Base-by-base conservation (phyloP, 192 early-diverging fungal species). In the Coemansia sp. region DNA sequence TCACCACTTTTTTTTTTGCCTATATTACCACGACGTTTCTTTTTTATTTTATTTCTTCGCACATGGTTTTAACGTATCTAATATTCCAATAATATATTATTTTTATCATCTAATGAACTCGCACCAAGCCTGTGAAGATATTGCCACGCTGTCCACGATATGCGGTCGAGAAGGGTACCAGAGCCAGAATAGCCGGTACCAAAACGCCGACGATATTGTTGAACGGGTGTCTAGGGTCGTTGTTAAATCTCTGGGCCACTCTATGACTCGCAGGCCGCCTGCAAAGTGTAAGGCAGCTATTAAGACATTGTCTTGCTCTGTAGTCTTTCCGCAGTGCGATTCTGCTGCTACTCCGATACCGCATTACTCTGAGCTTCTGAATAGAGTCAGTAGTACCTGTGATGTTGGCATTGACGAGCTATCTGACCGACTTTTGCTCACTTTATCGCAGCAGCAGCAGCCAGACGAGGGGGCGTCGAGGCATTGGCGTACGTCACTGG, bases 321-420 rank as follows among this genome's bases (percentile, higher is more conserved):
- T 71, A 11, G 79, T 76, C 13, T 75, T 61, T 31, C 71, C 68
- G 44, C 57, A 57, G 10, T 76, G 72, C 1, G 33, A 33, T 11
- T 10, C 41, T 3, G 10, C 27, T 40, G 40, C 54, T 22, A 40
- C 36, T 18, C 36, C 7, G 12, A 63, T 67, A 24, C 68, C 65
- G 8, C 68, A 71, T 29, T 82, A 68, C 54, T 74, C 80, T 2
- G 66, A 66, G 64, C 43, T 74, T 20, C 60, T 82, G 72, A 40
- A 59, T 16, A 63, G 68, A 27, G 61, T 78, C 38, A 36, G 67
- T 27, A 18, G 44, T 1, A 9, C 68, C 11, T 83, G 80, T 20
- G 43, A 49, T 20, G 64, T 83, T 8, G 46, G 55, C 3, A 33
- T 61, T 5, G 76, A 78, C 16, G 66, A 43, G 0, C 24, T 83